Evolutionary conservation across 441 rosid species (phyloP).

Genomic region (Pelargonium australe): DNA sequence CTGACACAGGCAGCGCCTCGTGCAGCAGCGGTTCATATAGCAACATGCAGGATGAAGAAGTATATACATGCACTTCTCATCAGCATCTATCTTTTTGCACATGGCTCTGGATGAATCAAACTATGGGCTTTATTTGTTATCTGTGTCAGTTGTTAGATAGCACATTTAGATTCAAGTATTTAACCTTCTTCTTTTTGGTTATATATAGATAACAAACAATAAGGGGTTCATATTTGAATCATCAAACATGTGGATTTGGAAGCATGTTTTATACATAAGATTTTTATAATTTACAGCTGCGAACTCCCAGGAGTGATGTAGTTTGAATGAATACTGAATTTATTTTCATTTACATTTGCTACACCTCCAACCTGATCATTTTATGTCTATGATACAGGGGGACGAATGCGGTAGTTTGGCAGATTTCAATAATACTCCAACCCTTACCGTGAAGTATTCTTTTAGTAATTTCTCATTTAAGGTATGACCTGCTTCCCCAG

Average conservation of each 20-base stretch:
- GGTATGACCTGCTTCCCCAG: constrained; percentile 37
- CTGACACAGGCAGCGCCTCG: constrained; percentile 56
- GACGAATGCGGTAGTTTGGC: constrained; percentile 81
- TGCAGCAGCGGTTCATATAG: constrained; percentile 58
- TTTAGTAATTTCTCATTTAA: constrained; percentile 96
- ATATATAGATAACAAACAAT: neutral
- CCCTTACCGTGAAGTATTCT: constrained; percentile 69
- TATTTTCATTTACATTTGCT: neutral
- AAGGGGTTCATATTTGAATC: constrained; percentile 1
- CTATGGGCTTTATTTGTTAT: constrained; percentile 2
- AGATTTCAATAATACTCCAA: constrained; percentile 53
- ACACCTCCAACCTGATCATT: constrained; percentile 4
- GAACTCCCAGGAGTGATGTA: neutral
- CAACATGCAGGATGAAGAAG: constrained; percentile 78
- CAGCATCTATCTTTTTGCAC: constrained; percentile 1
- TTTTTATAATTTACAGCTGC: neutral
- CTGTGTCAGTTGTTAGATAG: neutral
- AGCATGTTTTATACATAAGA: neutral
- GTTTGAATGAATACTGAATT: neutral
- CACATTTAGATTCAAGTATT: neutral
- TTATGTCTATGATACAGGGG: constrained; percentile 42
- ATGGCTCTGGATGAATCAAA: constrained; percentile 12
- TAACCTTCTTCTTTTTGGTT: neutral
- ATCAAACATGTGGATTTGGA: neutral
- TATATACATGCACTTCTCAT: constrained; percentile 24